Evolutionary conservation across 106 monocot genomes (phyloP).

Genomic region (Dioscorea alata): DNA sequence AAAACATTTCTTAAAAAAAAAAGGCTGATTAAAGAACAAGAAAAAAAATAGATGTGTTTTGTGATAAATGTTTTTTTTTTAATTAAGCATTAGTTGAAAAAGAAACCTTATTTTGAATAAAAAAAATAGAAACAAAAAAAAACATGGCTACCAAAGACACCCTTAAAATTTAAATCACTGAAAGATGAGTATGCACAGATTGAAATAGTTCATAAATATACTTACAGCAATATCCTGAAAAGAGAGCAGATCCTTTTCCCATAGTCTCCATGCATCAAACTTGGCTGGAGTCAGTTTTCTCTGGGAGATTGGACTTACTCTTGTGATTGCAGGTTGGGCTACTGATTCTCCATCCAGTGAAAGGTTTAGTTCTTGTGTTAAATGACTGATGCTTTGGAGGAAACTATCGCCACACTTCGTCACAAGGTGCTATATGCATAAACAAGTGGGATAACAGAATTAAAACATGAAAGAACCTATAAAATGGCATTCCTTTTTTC

Average conservation of each 20-base stretch:
- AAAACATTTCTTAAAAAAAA: too few species aligned
- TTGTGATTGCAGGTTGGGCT: constrained; percentile 25
- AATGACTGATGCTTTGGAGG: constrained; percentile 45
- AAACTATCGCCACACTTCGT: constrained; percentile 47
- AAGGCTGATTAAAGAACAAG: too few species aligned
- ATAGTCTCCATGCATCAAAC: constrained; percentile 79
- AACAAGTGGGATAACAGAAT: neutral
- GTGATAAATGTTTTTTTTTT: too few species aligned
- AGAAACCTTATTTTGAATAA: too few species aligned
- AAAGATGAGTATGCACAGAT: neutral
- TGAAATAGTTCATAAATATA: constrained; percentile 1
- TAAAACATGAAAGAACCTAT: too few species aligned
- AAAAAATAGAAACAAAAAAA: too few species aligned
- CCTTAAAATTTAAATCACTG: neutral
- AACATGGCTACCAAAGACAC: too few species aligned
- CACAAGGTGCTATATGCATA: constrained; percentile 52
- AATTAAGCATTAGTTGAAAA: too few species aligned
- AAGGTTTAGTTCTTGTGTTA: constrained; percentile 59
- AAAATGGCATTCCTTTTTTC: too few species aligned
- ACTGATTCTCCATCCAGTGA: constrained; percentile 42
- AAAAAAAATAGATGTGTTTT: too few species aligned
- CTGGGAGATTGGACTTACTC: constrained; percentile 16
- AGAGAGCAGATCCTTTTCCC: constrained; percentile 60
- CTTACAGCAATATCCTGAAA: constrained; percentile 79
- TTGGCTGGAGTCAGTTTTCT: constrained; percentile 56